Evolutionary conservation across 164 flowering plant genomes (phyloP).

Genomic region (Tetracentron sinense): DNA sequence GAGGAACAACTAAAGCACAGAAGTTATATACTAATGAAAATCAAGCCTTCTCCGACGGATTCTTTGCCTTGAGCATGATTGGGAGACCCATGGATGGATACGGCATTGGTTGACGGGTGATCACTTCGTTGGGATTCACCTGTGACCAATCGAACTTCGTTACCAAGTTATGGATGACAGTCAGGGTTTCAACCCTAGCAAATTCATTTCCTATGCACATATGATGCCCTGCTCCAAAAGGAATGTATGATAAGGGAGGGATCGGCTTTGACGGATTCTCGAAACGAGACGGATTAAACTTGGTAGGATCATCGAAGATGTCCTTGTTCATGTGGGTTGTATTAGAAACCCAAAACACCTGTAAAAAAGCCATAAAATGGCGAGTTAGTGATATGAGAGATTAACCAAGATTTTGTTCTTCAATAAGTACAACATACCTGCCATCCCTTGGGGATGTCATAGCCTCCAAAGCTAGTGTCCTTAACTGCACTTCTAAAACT

Average conservation of each 20-base stretch:
- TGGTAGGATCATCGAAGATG: slow-evolving; percentile 12
- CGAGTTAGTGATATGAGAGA: no score
- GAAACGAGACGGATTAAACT: slow-evolving; percentile 22
- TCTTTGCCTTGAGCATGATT: slow-evolving; percentile 17
- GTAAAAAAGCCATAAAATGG: background rate
- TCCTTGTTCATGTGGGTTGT: slow-evolving; percentile 21
- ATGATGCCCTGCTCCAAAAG: slow-evolving; percentile 23
- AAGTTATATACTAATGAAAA: no score
- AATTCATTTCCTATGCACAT: slow-evolving; percentile 22
- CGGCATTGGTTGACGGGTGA: slow-evolving; percentile 35
- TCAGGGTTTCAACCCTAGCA: slow-evolving; percentile 14
- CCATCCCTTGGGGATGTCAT: slow-evolving; percentile 26
- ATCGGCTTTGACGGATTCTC: slow-evolving; percentile 15
- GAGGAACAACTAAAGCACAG: no score
- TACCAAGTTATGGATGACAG: slow-evolving; percentile 18
- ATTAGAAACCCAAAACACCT: slow-evolving; percentile 21
- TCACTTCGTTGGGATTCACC: slow-evolving; percentile 19
- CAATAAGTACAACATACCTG: no score
- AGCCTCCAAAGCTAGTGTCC: slow-evolving; percentile 23
- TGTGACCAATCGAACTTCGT: slow-evolving; percentile 27
- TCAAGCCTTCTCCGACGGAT: no score
- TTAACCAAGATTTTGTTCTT: no score
- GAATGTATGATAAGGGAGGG: slow-evolving; percentile 19
- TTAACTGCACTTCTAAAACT: slow-evolving; percentile 15
- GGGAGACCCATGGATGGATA: slow-evolving; percentile 35